Evolutionary conservation across 2,329 filamentous ascomycete species (phyloP).

Genomic region (Geosmithia putterillii): DNA sequence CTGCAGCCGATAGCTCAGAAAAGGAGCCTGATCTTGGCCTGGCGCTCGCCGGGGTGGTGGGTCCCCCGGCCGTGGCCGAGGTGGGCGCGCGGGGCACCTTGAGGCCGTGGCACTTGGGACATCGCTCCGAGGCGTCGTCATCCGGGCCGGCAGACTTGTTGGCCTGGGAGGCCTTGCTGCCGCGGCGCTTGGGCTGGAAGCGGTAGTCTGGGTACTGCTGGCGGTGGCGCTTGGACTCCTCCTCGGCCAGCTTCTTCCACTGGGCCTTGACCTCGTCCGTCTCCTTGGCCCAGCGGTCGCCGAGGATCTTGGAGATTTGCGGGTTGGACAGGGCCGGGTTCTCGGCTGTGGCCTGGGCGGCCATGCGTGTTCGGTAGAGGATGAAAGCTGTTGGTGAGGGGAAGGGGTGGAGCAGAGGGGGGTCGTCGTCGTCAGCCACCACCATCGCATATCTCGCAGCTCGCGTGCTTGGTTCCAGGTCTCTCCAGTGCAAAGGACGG

Average conservation of each 20-base stretch:
- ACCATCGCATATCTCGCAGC: not conserved
- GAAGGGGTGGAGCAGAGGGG: not conserved
- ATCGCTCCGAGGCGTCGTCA: conserved; percentile 43
- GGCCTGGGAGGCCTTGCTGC: conserved; percentile 2
- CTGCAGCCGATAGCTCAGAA: not conserved
- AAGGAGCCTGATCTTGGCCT: not conserved
- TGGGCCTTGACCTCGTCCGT: conserved; percentile 61
- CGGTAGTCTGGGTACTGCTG: conserved; percentile 87
- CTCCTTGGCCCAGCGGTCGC: conserved; percentile 78
- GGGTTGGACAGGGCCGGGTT: conserved; percentile 89
- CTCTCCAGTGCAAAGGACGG: no score
- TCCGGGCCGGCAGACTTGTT: not conserved
- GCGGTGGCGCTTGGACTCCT: conserved; percentile 84
- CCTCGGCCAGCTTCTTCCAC: conserved; percentile 85
- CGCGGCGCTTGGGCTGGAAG: conserved; percentile 67
- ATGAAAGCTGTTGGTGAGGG: conserved; percentile 67
- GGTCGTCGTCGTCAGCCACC: not conserved
- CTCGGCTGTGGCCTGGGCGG: conserved; percentile 66
- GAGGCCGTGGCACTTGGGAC: conserved; percentile 57
- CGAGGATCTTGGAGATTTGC: conserved; percentile 95
- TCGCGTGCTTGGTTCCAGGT: no score
- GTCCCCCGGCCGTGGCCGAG: not conserved
- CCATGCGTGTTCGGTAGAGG: conserved; percentile 87
- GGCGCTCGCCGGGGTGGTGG: no score
- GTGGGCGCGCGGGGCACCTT: not conserved